phyloP scores from a whole-genome alignment of 1,139 yeast species.

The Blastobotrys niveus region DNA sequence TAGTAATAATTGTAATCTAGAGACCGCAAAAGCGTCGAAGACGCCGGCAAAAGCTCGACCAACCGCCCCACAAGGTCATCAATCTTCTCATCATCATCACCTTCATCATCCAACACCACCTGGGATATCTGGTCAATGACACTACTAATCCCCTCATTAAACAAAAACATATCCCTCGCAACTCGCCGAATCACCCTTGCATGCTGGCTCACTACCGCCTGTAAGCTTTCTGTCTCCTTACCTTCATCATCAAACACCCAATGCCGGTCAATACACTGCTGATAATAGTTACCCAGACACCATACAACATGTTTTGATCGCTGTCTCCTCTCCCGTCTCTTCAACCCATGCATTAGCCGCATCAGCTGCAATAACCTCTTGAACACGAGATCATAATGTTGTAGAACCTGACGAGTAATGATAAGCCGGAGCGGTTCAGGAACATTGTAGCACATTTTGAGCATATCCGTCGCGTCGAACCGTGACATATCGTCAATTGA shows the following conservation, averaged over 20 bases:
- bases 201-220: conserved; percentile 2
- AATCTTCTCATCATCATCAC: no score
- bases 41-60: neutral
- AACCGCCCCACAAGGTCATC: neutral
- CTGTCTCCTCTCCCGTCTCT: conserved; percentile 1
- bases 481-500: conserved; percentile 1
- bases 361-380: conserved; percentile 16
- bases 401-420: conserved; percentile 13
- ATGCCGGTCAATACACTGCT: conserved; percentile 6
- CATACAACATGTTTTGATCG: conserved; percentile 18
- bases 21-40: neutral
- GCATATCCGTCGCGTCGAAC: conserved; percentile 16
- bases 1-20: conserved; percentile 8
- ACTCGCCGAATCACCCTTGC: neutral
- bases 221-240: neutral
- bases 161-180: conserved; percentile 3
- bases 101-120: neutral
- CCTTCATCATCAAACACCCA: no score
- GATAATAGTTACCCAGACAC: conserved; percentile 6
- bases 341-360: conserved; percentile 16
- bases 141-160: conserved; percentile 1
- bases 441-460: conserved; percentile 19
- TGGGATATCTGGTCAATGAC: conserved; percentile 1
- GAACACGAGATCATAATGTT: conserved; percentile 17
- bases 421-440: conserved; percentile 22